Percentiles rank a stretch among this genome's conserved stretches.
Evolutionary conservation across 306 rosid species (phyloP).

Genomic region (Quercus dentata): DNA sequence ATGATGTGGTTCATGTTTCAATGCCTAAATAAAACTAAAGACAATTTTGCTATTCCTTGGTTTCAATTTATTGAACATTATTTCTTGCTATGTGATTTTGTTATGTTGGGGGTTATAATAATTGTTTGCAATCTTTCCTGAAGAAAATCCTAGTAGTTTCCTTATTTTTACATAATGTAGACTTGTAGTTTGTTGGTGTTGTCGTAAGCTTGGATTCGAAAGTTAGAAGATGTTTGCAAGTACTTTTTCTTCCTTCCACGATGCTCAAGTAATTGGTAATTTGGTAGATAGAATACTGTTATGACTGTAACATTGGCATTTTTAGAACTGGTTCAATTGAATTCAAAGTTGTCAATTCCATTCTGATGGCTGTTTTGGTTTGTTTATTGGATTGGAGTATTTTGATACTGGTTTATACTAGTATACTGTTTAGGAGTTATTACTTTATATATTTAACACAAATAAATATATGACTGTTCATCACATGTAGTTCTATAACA

Average conservation of each 20-base stretch:
- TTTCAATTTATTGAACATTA: slow-evolving; percentile 9
- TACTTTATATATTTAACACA: too few species aligned
- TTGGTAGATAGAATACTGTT: background rate
- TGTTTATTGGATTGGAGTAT: too few species aligned
- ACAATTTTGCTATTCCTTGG: background rate
- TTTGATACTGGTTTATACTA: too few species aligned
- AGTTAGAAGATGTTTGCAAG: background rate
- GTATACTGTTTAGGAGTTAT: too few species aligned
- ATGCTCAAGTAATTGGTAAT: background rate
- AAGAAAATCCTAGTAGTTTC: background rate
- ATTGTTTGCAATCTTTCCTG: background rate
- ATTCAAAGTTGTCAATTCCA: too few species aligned
- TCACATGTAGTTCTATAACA: too few species aligned
- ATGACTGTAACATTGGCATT: background rate
- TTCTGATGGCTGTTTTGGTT: too few species aligned
- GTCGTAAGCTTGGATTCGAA: background rate
- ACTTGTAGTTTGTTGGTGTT: background rate
- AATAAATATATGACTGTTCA: too few species aligned
- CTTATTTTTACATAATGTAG: background rate
- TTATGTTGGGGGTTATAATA: background rate
- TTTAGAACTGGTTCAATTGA: background rate
- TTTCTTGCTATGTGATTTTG: background rate
- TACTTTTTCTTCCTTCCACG: background rate
- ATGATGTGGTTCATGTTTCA: background rate
- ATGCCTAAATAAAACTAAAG: background rate